Evolutionary conservation across 768 basidiomycete species (phyloP), one percentile per base, ranked within the genome.

Genomic region (Hericium rajendrae): DNA sequence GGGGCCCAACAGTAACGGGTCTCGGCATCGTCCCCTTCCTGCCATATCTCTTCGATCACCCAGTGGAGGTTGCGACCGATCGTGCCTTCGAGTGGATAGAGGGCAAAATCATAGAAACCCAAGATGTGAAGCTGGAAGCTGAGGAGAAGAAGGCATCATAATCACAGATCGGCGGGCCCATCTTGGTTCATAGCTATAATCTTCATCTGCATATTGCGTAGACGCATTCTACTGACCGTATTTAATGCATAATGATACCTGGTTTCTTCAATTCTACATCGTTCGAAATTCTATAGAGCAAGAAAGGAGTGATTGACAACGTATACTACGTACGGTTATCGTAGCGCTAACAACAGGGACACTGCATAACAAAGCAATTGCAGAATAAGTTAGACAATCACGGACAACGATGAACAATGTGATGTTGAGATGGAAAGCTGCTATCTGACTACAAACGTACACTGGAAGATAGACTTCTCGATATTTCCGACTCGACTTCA

Each of bases 11-110:
- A 0, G 58, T 78, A 39, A 86, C 85, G 10, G 88, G 88, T 38
- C 70, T 91, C 16, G 82, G 86, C 0, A 77, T 86, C 54, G 84
- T 91, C 13, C 89, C 89, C 0, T 71, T 80, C 18, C 73, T 92
- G 15, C 89, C 89, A 1, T 90, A 82, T 64, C 69, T 91, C 13
- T 92, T 81, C 65, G 89, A 91, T 69, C 83, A 88, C 64, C 88
- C 89, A 0, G 86, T 91, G 18, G 89, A 91, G 69, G 73, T 78
- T 18, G 83, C 71, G 39, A 85, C 86, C 0, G 86, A 91, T 48
- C 68, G 67, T 26, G 80, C 76, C 10, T 91, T 90, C 63, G 81
- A 85, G 58, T 87, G 85, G 84, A 77, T 88, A 38, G 79, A 81
- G 67, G 71, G 78, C 60, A 77, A 77, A 61, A 63, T 84, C 16